Evolutionary conservation across 129 eudicot species (phyloP).

Genomic region (Erigeron canadensis): DNA sequence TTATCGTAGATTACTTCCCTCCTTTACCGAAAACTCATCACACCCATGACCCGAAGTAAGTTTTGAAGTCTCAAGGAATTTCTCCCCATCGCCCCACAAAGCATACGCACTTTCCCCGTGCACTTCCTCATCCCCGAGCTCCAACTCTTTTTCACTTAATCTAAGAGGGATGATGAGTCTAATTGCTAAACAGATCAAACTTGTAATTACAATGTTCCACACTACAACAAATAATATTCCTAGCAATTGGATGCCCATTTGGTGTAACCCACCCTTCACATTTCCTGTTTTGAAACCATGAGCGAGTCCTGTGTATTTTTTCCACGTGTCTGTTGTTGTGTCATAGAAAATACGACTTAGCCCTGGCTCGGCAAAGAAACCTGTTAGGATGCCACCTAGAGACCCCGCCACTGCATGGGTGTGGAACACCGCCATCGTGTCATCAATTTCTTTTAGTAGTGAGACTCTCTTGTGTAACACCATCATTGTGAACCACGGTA

Average conservation of each 20-base stretch:
- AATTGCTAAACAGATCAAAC: conserved; percentile 48
- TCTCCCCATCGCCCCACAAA: conserved; percentile 45
- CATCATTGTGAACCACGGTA: conserved; percentile 92
- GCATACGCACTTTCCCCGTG: conserved; percentile 63
- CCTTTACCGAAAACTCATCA: conserved; percentile 32
- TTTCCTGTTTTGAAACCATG: conserved; percentile 42
- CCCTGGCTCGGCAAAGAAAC: conserved; percentile 57
- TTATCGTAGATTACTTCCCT: conserved; percentile 24
- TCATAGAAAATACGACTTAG: conserved; percentile 48
- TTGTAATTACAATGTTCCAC: conserved; percentile 47
- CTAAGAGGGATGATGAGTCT: conserved; percentile 42
- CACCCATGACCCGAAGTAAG: conserved; percentile 41
- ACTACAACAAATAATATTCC: conserved; percentile 50
- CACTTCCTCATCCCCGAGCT: conserved; percentile 49
- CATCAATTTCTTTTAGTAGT: conserved; percentile 59
- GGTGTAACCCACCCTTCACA: conserved; percentile 40
- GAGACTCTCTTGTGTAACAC: conserved; percentile 62
- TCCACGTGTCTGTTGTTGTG: conserved; percentile 35
- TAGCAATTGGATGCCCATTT: conserved; percentile 48
- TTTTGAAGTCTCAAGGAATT: conserved; percentile 36
- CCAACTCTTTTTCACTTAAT: conserved; percentile 45
- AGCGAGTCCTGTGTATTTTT: conserved; percentile 47
- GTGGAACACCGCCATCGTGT: conserved; percentile 80
- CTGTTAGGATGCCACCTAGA: conserved; percentile 62
- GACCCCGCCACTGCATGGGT: conserved; percentile 76